Evolutionary conservation across 805 yeast species (phyloP).

Genomic region (Starmerella stigmatis): DNA sequence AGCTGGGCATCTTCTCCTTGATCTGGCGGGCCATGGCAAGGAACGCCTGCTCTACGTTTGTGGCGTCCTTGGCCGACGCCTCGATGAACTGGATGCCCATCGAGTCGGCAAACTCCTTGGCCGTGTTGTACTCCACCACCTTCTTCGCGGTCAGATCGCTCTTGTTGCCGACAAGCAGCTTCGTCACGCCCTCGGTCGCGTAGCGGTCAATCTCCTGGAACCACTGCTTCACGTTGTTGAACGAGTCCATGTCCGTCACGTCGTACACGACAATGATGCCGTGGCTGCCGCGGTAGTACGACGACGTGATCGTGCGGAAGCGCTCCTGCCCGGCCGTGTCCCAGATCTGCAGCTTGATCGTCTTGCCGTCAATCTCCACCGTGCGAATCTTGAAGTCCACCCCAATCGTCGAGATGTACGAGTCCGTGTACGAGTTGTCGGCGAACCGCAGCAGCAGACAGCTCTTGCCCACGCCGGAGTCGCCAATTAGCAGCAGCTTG

Average conservation of each 20-base stretch:
- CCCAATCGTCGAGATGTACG: slow-evolving; percentile 94
- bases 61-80: slow-evolving; percentile 88
- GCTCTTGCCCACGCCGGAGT: slow-evolving; percentile 97
- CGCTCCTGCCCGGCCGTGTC: slow-evolving; percentile 99
- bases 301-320: slow-evolving; percentile 93
- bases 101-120: slow-evolving; percentile 95
- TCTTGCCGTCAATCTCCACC: slow-evolving; percentile 85
- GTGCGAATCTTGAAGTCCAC: slow-evolving; percentile 72
- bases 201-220: slow-evolving; percentile 95
- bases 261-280: slow-evolving; percentile 97
- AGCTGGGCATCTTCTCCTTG: slow-evolving; percentile 74
- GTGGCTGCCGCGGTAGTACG: slow-evolving; percentile 97
- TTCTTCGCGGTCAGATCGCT: slow-evolving; percentile 88
- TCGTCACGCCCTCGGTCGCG: slow-evolving; percentile 95
- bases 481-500: slow-evolving; percentile 90
- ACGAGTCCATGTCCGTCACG: slow-evolving; percentile 80
- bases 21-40: slow-evolving; percentile 98
- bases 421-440: slow-evolving; percentile 93
- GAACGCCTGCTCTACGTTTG: slow-evolving; percentile 97
- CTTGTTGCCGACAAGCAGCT: slow-evolving; percentile 91
- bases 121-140: slow-evolving; percentile 90
- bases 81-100: slow-evolving; percentile 90
- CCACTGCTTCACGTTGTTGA: slow-evolving; percentile 97
- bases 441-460: slow-evolving; percentile 91
- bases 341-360: slow-evolving; percentile 97